phyloP scores from a whole-genome alignment of 2,329 filamentous ascomycete species.

The Pseudogymnoascus sp. region DNA sequence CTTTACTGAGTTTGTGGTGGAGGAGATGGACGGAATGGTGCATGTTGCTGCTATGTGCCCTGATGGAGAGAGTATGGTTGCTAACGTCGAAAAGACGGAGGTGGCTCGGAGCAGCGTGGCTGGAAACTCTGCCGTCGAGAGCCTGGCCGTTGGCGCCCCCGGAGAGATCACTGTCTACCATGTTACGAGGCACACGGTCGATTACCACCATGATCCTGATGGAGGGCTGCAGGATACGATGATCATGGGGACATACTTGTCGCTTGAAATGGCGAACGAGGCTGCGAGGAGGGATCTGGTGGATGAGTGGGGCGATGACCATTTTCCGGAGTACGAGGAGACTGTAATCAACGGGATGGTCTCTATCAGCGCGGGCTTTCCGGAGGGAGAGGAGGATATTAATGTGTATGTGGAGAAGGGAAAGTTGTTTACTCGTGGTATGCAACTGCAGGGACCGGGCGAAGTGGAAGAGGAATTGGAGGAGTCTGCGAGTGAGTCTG shows the following conservation, averaged over 20 bases:
- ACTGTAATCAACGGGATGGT: neutral
- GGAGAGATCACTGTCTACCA: neutral
- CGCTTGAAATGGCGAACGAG: neutral
- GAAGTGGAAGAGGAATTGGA: slow-evolving; percentile 36
- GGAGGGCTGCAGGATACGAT: neutral
- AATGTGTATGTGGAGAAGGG: slow-evolving; percentile 8
- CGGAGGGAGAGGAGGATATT: neutral
- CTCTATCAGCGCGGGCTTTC: neutral
- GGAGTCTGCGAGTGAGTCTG: slow-evolving; percentile 27
- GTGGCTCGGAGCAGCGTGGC: neutral
- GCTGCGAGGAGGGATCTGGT: neutral
- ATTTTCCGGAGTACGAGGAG: neutral
- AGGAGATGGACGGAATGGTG: neutral
- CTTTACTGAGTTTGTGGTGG: neutral
- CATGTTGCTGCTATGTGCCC: neutral
- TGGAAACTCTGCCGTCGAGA: neutral
- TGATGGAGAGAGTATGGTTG: neutral
- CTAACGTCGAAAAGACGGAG: neutral
- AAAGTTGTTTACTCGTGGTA: neutral
- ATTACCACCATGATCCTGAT: neutral
- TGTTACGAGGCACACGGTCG: neutral
- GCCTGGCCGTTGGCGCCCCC: neutral
- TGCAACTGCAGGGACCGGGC: slow-evolving; percentile 29
- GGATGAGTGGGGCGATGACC: neutral
- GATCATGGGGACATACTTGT: neutral